Evolutionary conservation across 2,329 filamentous ascomycete species (phyloP).

Genomic region (Xylariaceae sp.): DNA sequence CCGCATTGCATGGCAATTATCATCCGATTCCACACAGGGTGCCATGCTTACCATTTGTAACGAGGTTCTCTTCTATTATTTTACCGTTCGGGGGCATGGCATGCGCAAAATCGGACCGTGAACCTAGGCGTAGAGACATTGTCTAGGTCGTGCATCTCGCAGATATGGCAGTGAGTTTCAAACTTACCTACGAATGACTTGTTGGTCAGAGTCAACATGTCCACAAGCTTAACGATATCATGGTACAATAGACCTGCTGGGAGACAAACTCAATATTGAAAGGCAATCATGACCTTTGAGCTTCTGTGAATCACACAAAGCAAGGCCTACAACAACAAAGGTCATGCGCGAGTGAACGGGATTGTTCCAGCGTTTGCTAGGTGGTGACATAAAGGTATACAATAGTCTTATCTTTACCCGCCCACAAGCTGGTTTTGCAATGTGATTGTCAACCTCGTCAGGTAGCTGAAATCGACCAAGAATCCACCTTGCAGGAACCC

Average conservation of each 20-base stretch:
- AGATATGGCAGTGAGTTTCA: background rate
- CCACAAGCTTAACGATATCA: background rate
- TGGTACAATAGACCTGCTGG: background rate
- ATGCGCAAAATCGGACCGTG: background rate
- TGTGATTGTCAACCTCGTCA: background rate
- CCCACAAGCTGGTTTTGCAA: too few species aligned
- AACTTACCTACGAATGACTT: background rate
- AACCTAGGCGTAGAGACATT: background rate
- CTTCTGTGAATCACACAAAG: background rate
- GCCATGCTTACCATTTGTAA: background rate
- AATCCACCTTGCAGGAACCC: background rate
- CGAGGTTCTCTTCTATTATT: background rate
- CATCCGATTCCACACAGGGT: background rate
- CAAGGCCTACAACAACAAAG: background rate
- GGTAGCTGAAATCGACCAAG: background rate
- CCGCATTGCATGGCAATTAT: background rate
- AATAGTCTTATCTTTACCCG: background rate
- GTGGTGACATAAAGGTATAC: background rate
- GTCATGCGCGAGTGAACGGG: background rate
- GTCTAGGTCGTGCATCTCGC: background rate
- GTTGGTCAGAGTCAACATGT: background rate
- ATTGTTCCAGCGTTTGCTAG: background rate
- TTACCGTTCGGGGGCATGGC: background rate
- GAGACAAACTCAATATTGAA: background rate
- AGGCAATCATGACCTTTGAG: background rate